Evolutionary conservation across 768 basidiomycete genomes (phyloP).

Genomic region (Russula lepida): DNA sequence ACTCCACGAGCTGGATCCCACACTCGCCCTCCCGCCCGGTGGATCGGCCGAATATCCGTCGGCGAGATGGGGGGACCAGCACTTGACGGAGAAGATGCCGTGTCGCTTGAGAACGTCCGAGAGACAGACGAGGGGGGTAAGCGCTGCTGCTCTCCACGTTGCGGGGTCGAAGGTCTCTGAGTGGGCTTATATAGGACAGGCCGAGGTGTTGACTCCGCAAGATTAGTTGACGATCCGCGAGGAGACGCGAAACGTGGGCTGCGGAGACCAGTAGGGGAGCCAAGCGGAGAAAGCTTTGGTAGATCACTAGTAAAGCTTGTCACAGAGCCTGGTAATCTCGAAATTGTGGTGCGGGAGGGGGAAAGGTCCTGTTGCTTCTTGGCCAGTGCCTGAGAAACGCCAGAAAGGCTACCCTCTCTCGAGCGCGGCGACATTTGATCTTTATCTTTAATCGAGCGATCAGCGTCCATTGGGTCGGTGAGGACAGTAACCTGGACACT

Average conservation of each 20-base stretch:
- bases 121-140: slow-evolving; percentile 24
- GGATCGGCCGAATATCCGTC: slow-evolving; percentile 23
- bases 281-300: slow-evolving; percentile 26
- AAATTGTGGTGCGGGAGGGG: not conserved
- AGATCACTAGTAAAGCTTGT: slow-evolving; percentile 8
- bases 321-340: not conserved
- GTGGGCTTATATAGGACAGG: slow-evolving; percentile 12
- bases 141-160: slow-evolving; percentile 15
- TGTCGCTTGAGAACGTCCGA: slow-evolving; percentile 40
- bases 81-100: slow-evolving; percentile 47
- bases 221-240: slow-evolving; percentile 20
- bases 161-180: slow-evolving; percentile 11
- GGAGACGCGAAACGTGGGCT: slow-evolving; percentile 23
- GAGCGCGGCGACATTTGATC: slow-evolving; percentile 8
- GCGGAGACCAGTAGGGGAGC: slow-evolving; percentile 26
- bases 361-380: not conserved
- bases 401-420: slow-evolving; percentile 8
- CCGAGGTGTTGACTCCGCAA: slow-evolving; percentile 11
- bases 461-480: slow-evolving; percentile 16
- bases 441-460: slow-evolving; percentile 19
- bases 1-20: slow-evolving; percentile 85
- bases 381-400: not conserved
- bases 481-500: slow-evolving; percentile 47
- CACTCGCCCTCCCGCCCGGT: slow-evolving; percentile 48
- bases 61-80: slow-evolving; percentile 44